These are phyloP conservation scores for Phytophthora pluvialis DNA, from an alignment of 352 stramenopile genomes.

Conservation along the genomic window DNA sequence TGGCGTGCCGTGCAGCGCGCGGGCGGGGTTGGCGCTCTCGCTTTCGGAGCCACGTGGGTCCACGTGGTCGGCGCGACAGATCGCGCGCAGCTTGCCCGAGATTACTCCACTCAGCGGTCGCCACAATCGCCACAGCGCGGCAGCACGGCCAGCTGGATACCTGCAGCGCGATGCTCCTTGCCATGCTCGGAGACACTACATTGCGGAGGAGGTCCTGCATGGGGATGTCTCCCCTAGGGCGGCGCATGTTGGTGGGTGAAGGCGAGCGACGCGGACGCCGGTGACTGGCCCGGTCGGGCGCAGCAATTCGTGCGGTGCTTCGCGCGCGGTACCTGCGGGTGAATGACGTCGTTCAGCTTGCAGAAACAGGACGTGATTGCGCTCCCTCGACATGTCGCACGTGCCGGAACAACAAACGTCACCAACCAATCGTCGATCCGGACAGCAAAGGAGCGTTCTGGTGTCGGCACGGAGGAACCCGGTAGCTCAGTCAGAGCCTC, in stretches of 20 bases:
- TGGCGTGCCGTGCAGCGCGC: neutral
- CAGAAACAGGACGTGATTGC: conserved; percentile 16
- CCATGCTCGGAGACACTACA: neutral
- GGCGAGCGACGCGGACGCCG: conserved; percentile 1
- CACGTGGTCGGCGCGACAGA: neutral
- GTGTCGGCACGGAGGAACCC: too few relatives aligned
- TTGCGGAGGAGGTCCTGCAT: neutral
- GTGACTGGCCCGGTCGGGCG: neutral
- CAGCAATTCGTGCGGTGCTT: conserved; percentile 26
- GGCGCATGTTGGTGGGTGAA: conserved; percentile 21
- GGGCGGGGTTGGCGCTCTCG: neutral
- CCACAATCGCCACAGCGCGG: conserved; percentile 13
- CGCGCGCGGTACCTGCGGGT: conserved; percentile 18
- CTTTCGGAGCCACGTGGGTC: neutral
- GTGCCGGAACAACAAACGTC: neutral
- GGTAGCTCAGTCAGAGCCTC: too few relatives aligned
- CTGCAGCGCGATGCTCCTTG: neutral
- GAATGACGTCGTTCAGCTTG: conserved; percentile 21
- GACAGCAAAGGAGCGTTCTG: too few relatives aligned
- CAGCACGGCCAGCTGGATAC: conserved; percentile 16
- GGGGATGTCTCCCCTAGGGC: neutral
- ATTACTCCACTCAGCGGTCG: conserved; percentile 27
- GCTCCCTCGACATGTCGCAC: conserved; percentile 21
- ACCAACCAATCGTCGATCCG: too few relatives aligned
- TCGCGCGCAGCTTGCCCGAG: conserved; percentile 6